phyloP scores from a whole-genome alignment of 257 asterid species.

The Thymus quinquecostatus region DNA sequence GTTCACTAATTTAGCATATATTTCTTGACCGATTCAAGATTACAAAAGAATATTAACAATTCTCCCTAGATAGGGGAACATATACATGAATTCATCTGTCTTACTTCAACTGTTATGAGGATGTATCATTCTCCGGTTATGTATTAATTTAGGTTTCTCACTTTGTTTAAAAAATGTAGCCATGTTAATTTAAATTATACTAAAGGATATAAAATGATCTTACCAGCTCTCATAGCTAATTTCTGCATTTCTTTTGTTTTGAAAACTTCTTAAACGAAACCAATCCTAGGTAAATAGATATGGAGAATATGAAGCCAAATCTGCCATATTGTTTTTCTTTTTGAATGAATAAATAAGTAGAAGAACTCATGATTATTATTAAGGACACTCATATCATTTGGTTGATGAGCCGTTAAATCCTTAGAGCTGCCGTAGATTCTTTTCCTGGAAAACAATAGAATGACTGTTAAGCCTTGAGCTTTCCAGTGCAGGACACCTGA shows the following conservation, averaged over 20 bases:
- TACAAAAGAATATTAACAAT: conserved; percentile 1
- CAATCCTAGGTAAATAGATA: conserved; percentile 8
- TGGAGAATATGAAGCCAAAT: conserved; percentile 13
- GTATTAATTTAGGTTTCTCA: neutral
- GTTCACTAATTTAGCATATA: neutral
- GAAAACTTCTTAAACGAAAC: neutral
- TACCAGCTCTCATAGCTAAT: neutral
- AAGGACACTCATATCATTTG: neutral
- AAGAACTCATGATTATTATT: neutral
- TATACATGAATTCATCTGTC: neutral
- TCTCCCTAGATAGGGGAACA: neutral
- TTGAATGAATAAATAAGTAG: no score
- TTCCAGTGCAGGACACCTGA: conserved; percentile 86
- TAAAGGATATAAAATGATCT: neutral
- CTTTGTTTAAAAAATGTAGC: neutral
- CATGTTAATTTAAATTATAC: neutral
- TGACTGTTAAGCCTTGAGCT: conserved; percentile 35
- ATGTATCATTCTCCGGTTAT: neutral
- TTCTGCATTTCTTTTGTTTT: conserved; percentile 6
- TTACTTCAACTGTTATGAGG: neutral
- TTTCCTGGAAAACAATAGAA: conserved; percentile 6
- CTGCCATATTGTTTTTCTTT: neutral
- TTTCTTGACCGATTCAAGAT: neutral
- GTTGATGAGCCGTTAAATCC: neutral
- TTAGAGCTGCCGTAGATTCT: conserved; percentile 17